Percentiles rank a stretch among this genome's conserved stretches.
Evolutionary conservation across 2,329 filamentous ascomycete species (phyloP).

Genomic region (Beauveria sp.): DNA sequence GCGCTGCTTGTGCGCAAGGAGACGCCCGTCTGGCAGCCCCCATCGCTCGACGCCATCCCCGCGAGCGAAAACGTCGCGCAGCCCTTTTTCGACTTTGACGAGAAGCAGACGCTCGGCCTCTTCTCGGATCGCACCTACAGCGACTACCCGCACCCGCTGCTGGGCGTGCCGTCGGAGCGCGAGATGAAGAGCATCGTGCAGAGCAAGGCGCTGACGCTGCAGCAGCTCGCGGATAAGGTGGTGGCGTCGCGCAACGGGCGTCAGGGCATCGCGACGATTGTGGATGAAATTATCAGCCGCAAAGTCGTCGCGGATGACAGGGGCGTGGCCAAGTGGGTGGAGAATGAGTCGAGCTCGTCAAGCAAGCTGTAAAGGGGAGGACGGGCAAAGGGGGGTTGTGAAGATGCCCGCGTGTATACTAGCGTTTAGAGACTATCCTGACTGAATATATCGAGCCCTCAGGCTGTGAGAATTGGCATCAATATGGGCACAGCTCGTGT

Average conservation of each 20-base stretch:
- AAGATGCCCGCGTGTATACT: constrained; percentile 9
- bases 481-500: too few relatives aligned
- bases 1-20: constrained; percentile 67
- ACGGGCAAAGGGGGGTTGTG: not conserved
- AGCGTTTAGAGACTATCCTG: not conserved
- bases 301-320: constrained; percentile 45
- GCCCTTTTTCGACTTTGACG: constrained; percentile 58
- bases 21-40: constrained; percentile 69
- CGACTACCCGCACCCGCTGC: constrained; percentile 63
- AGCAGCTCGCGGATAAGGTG: constrained; percentile 57
- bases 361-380: constrained; percentile 23
- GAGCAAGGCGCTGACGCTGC: constrained; percentile 32
- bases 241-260: constrained; percentile 52
- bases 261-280: constrained; percentile 61
- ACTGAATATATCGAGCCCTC: not conserved
- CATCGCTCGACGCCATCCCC: constrained; percentile 60
- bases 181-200: constrained; percentile 44
- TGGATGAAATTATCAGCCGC: constrained; percentile 58
- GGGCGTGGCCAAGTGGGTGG: constrained; percentile 35
- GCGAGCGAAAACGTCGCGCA: constrained; percentile 46
- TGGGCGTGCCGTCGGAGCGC: constrained; percentile 67
- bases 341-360: constrained; percentile 20
- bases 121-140: constrained; percentile 56
- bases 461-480: not conserved
- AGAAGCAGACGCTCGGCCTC: constrained; percentile 46